A percentile compares a stretch with the other conserved stretches of the same genome.
phyloP scores from a whole-genome alignment of 352 stramenopile genomes.

The Phytophthora fragariae region DNA sequence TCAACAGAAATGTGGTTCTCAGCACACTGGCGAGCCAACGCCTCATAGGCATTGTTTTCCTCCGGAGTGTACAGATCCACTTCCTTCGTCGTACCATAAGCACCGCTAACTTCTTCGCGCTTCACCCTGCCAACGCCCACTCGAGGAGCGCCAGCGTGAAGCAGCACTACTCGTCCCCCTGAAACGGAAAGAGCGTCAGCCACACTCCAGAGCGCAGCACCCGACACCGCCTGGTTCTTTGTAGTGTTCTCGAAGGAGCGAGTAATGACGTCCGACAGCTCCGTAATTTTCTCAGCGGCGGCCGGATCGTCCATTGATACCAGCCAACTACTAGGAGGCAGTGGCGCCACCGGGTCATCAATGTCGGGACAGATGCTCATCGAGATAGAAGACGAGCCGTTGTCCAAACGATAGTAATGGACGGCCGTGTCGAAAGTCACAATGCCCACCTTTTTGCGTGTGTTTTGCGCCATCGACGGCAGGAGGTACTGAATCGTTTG shows the following conservation, averaged over 20 bases:
- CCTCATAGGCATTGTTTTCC: slow-evolving; percentile 75
- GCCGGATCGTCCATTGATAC: slow-evolving; percentile 85
- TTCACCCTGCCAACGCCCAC: slow-evolving; percentile 81
- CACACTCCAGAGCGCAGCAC: slow-evolving; percentile 80
- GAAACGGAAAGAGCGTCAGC: slow-evolving; percentile 70
- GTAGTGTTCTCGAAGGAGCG: slow-evolving; percentile 73
- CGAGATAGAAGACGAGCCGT: slow-evolving; percentile 62
- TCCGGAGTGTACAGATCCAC: slow-evolving; percentile 86
- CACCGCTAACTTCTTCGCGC: slow-evolving; percentile 79
- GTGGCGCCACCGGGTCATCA: slow-evolving; percentile 77
- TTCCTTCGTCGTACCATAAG: slow-evolving; percentile 87
- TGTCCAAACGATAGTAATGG: slow-evolving; percentile 89
- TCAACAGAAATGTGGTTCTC: slow-evolving; percentile 87
- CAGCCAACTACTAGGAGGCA: slow-evolving; percentile 81
- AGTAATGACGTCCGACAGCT: slow-evolving; percentile 74
- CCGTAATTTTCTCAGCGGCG: slow-evolving; percentile 71
- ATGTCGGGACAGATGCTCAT: slow-evolving; percentile 83
- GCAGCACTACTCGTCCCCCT: slow-evolving; percentile 76
- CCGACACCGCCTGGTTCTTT: slow-evolving; percentile 83
- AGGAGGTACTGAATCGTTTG: slow-evolving; percentile 85
- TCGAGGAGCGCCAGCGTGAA: slow-evolving; percentile 78
- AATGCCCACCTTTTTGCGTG: slow-evolving; percentile 90
- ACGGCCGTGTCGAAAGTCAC: slow-evolving; percentile 86
- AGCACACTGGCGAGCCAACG: slow-evolving; percentile 68
- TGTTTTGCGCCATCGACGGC: slow-evolving; percentile 77